Percentiles rank a stretch among this genome's conserved stretches.
Evolutionary conservation across 129 eudicot genomes (phyloP).

Genomic region (Flaveria ramosissima): DNA sequence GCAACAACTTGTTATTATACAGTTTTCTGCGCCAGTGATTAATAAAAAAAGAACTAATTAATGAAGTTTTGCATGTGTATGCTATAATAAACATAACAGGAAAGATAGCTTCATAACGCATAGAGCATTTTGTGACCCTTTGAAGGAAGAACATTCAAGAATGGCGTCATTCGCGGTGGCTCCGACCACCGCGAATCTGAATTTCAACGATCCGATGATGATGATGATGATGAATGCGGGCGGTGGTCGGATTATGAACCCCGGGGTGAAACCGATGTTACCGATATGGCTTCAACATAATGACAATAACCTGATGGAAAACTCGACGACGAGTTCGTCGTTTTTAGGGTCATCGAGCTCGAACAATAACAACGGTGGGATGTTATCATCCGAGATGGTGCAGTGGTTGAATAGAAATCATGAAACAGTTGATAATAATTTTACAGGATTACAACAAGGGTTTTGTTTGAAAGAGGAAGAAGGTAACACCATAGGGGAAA

Average conservation of each 20-base stretch:
- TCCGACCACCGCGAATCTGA: constrained; percentile 33
- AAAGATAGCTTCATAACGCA: constrained; percentile 83
- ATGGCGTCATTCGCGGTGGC: constrained; percentile 37
- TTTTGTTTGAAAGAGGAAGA: constrained; percentile 50
- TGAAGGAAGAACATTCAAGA: constrained; percentile 63
- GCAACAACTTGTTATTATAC: too few relatives aligned
- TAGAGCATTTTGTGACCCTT: constrained; percentile 75
- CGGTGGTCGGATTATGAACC: constrained; percentile 39
- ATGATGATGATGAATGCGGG: constrained; percentile 31
- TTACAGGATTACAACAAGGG: constrained; percentile 14
- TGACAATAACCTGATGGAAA: constrained; percentile 19
- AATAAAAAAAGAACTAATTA: too few relatives aligned
- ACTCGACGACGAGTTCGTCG: constrained; percentile 10
- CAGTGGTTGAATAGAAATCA: constrained; percentile 49
- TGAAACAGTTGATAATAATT: constrained; percentile 20
- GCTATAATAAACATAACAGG: constrained; percentile 31
- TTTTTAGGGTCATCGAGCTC: constrained; percentile 42
- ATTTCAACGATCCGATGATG: constrained; percentile 45
- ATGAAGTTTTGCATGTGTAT: background rate
- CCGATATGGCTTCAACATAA: constrained; percentile 59
- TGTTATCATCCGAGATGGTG: constrained; percentile 30
- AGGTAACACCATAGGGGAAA: constrained; percentile 42
- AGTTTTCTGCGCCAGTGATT: too few relatives aligned
- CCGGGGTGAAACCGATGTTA: constrained; percentile 43
- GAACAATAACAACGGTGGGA: constrained; percentile 28